phyloP scores from a whole-genome alignment of 2,329 filamentous ascomycete genomes.

The Pestalotiopsis sp. region DNA sequence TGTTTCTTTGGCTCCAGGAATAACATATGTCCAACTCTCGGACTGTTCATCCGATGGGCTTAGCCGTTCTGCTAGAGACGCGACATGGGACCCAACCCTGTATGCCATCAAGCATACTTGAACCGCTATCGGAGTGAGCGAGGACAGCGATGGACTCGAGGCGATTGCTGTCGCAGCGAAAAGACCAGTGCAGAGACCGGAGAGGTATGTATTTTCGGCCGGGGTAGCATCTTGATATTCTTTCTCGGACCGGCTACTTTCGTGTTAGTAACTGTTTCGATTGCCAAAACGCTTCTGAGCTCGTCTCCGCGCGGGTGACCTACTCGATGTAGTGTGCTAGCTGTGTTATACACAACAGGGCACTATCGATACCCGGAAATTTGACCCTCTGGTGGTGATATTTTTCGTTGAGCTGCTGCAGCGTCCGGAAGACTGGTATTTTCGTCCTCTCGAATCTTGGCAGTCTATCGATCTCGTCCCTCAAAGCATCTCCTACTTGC shows the following conservation, averaged over 20 bases:
- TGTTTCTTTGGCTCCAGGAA: conserved; percentile 55
- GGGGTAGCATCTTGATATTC: conserved; percentile 53
- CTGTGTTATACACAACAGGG: conserved; percentile 64
- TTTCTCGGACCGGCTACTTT: conserved; percentile 49
- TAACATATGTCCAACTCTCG: conserved; percentile 67
- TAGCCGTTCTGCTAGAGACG: conserved; percentile 47
- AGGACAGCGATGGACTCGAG: conserved; percentile 60
- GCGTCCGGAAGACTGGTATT: conserved; percentile 62
- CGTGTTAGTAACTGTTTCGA: conserved; percentile 25
- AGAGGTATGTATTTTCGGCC: conserved; percentile 51
- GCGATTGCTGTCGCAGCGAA: conserved; percentile 70
- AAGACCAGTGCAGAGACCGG: conserved; percentile 69
- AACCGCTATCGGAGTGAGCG: conserved; percentile 61
- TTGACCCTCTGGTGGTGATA: conserved; percentile 60
- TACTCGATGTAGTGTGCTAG: conserved; percentile 70
- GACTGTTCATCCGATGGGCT: conserved; percentile 41
- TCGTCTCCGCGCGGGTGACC: conserved; percentile 25
- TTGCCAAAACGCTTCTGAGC: background rate
- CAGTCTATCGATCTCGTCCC: conserved; percentile 59
- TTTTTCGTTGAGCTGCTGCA: conserved; percentile 64
- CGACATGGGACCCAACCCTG: conserved; percentile 59
- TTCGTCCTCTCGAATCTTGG: conserved; percentile 55
- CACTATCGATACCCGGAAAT: conserved; percentile 64
- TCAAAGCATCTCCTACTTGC: conserved; percentile 55
- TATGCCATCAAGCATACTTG: conserved; percentile 68